phyloP scores from a whole-genome alignment of 2,329 filamentous ascomycete genomes.

The Diaporthe vaccinii region DNA sequence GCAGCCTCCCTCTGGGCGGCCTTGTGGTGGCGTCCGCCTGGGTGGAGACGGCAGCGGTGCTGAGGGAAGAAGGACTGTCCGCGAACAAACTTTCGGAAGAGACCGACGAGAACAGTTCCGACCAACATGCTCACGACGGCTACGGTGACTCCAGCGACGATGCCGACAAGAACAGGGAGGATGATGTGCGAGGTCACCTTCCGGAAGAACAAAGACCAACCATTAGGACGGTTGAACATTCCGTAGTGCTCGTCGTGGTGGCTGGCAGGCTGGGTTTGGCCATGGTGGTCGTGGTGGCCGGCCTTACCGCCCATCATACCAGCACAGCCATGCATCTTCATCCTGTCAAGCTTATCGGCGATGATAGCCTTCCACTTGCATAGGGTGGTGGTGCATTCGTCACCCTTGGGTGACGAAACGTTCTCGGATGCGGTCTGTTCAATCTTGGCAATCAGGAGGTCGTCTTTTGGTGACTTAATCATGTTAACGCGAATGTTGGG shows the following conservation, averaged over 20 bases:
- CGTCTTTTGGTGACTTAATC: conserved; percentile 68
- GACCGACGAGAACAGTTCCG: conserved; percentile 71
- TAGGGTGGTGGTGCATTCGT: conserved; percentile 59
- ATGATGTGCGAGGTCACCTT: conserved; percentile 74
- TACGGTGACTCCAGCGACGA: conserved; percentile 76
- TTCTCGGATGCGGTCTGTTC: conserved; percentile 52
- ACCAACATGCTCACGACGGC: conserved; percentile 73
- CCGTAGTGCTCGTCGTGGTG: conserved; percentile 39
- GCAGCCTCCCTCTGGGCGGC: conserved; percentile 54
- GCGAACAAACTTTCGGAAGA: conserved; percentile 69
- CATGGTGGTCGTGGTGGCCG: conserved; percentile 15
- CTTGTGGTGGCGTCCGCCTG: conserved; percentile 48
- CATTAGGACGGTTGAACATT: conserved; percentile 42
- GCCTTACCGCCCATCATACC: conserved; percentile 49
- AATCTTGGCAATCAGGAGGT: conserved; percentile 67
- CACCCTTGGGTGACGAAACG: conserved; percentile 45
- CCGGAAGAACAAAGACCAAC: conserved; percentile 63
- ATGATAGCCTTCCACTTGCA: conserved; percentile 70
- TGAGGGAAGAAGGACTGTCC: conserved; percentile 51
- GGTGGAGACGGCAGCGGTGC: conserved; percentile 50
- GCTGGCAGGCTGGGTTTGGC: conserved; percentile 30
- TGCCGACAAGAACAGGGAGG: conserved; percentile 76
- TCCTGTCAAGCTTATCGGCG: conserved; percentile 55
- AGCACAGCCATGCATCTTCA: conserved; percentile 57
- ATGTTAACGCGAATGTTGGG: conserved; percentile 71